phyloP scores from a whole-genome alignment of 2,329 filamentous ascomycete species.

The Phaeoacremonium minimum region DNA sequence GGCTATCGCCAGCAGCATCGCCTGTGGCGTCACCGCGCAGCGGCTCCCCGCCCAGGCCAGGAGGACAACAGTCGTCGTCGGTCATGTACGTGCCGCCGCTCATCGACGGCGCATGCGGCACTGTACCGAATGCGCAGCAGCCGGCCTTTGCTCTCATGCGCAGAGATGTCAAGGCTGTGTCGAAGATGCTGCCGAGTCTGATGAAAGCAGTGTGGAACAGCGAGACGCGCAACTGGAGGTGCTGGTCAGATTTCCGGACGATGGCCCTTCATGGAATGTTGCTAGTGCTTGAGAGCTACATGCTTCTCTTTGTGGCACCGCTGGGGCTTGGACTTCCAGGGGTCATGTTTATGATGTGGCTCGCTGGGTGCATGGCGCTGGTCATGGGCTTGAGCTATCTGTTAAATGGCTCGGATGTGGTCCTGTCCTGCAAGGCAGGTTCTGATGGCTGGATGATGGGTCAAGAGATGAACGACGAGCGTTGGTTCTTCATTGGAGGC shows the following conservation, averaged over 20 bases:
- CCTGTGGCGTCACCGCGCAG: conserved; percentile 3
- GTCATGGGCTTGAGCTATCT: conserved; percentile 19
- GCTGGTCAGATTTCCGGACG: conserved; percentile 14
- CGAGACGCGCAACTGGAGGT: too few relatives aligned
- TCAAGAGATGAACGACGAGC: conserved; percentile 20
- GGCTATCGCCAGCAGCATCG: conserved; percentile 6
- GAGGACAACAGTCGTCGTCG: conserved; percentile 8
- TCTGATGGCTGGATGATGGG: conserved; percentile 20
- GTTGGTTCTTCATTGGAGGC: conserved; percentile 28
- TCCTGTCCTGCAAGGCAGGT: not conserved
- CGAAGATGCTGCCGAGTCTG: conserved; percentile 14
- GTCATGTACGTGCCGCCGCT: conserved; percentile 28
- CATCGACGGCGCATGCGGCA: conserved; percentile 28
- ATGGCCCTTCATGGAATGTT: conserved; percentile 17
- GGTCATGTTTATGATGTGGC: conserved; percentile 19
- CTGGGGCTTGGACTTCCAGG: conserved; percentile 25
- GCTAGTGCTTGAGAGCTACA: conserved; percentile 16
- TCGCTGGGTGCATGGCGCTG: conserved; percentile 12
- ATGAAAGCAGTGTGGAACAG: too few relatives aligned
- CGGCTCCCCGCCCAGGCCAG: not conserved
- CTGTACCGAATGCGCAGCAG: conserved; percentile 19
- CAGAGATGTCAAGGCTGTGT: conserved; percentile 15
- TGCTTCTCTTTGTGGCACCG: conserved; percentile 17
- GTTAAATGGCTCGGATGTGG: conserved; percentile 18
- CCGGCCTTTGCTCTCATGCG: conserved; percentile 14